Evolutionary conservation across 768 basidiomycete species (phyloP), one percentile per base, ranked within the genome.

Genomic region (Tylopilus rubrobrunneus): DNA sequence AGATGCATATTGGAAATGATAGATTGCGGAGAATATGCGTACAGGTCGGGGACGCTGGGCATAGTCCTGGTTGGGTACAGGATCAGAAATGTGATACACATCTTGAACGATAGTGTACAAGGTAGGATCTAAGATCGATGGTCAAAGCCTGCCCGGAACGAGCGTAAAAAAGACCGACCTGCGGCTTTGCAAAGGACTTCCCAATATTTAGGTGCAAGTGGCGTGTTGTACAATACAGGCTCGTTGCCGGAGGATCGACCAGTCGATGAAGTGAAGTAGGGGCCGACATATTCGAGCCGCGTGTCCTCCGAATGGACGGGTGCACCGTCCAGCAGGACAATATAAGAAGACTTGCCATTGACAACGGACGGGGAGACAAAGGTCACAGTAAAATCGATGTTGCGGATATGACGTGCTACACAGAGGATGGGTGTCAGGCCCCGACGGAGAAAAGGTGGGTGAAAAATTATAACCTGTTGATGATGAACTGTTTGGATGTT

Each of bases 331-430:
- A 73, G 62, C 58, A 78, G 76, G 7, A 89, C 81, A 0, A 74
- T 75, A 69, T 81, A 87, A 31, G 73, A 73, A 1, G 83, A 84
- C 29, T 75, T 74, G 28, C 84, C 84, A 10, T 70, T 63, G 33
- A 85, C 72, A 5, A 72, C 61, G 2, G 74, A 68, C 3, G 68
- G 75, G 5, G 85, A 80, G 31, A 79, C 64, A 58, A 89, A 82
- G 19, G 86, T 84, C 27, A 89, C 76, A 2, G 82, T 83, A 0
- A 86, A 84, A 61, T 89, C 83, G 58, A 89, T 86, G 42, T 75
- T 69, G 11, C 70, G 71, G 49, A 89, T 71, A 23, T 74, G 77
- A 31, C 85, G 84, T 39, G 83, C 74, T 36, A 73, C 68, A 25
- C 68, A 25, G 49, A 17, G 31, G 44, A n/a, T 53, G 49, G 1